A percentile compares a stretch with the other conserved stretches of the same genome.
Conservation (phyloP, 2,329 filamentous ascomycete species). For the Aspergillus cejpii region DNA sequence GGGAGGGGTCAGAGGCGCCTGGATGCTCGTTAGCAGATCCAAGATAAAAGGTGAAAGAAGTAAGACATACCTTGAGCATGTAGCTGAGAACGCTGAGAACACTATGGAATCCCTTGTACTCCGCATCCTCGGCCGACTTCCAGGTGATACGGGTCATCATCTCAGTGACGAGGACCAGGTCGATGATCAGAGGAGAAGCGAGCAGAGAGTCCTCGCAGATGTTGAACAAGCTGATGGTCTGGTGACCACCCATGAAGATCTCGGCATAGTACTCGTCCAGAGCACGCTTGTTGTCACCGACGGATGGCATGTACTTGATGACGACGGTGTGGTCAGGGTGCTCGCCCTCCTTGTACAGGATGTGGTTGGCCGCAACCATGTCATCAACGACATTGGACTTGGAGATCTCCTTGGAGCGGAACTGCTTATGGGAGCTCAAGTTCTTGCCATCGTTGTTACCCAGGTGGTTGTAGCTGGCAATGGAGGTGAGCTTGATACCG, state of each 20-base stretch:
- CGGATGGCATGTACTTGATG: conserved; percentile 99
- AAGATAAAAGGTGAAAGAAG: neutral
- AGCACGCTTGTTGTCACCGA: conserved; percentile 97
- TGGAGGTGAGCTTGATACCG: conserved; percentile 96
- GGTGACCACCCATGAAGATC: conserved; percentile 97
- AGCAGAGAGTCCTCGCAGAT: conserved; percentile 97
- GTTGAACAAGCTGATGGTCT: conserved; percentile 97
- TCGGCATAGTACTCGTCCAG: conserved; percentile 98
- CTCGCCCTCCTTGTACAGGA: conserved; percentile 86
- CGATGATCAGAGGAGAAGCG: conserved; percentile 93
- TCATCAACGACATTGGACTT: conserved; percentile 99
- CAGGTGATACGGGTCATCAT: conserved; percentile 98
- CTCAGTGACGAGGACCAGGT: conserved; percentile 85
- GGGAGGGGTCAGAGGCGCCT: conserved; percentile 87
- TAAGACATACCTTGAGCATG: conserved; percentile 67
- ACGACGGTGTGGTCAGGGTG: conserved; percentile 98
- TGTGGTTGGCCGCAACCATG: conserved; percentile 93
- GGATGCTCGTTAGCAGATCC: conserved; percentile 10
- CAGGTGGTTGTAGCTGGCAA: conserved; percentile 98
- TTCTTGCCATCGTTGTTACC: conserved; percentile 99
- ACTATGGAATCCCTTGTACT: conserved; percentile 92
- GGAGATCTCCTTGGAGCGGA: conserved; percentile 99
- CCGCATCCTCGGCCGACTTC: conserved; percentile 59
- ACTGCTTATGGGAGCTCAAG: conserved; percentile 92
- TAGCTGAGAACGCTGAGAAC: conserved; percentile 96